A percentile compares a stretch with the other conserved stretches of the same genome.
Evolutionary conservation across 2,329 filamentous ascomycete genomes (phyloP).

Genomic region (Fusarium brevicatenulatum): DNA sequence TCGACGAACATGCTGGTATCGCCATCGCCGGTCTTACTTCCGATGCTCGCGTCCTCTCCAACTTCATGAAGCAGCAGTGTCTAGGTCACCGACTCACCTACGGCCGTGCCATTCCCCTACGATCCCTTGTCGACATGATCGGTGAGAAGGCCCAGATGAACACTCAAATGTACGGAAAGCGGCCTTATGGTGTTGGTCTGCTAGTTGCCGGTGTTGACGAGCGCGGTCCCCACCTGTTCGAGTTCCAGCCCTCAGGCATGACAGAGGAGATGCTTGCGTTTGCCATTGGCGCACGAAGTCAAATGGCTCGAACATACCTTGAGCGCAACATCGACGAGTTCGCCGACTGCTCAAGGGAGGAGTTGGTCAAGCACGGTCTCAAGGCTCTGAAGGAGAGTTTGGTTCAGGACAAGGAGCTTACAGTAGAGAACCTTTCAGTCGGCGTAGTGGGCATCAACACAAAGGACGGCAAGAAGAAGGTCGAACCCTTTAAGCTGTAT

Average conservation of each 20-base stretch:
- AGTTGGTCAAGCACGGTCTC: constrained; percentile 90
- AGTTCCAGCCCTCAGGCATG: constrained; percentile 96
- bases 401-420: constrained; percentile 96
- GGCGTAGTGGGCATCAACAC: constrained; percentile 77
- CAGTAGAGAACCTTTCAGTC: constrained; percentile 94
- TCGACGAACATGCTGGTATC: constrained; percentile 95
- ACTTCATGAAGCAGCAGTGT: constrained; percentile 99
- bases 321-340: constrained; percentile 92
- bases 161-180: constrained; percentile 96
- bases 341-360: constrained; percentile 78
- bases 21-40: constrained; percentile 97
- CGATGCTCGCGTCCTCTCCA: constrained; percentile 97
- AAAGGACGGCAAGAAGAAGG: constrained; percentile 60
- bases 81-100: constrained; percentile 96
- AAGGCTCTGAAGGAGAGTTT: constrained; percentile 93
- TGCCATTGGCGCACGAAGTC: constrained; percentile 92
- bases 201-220: constrained; percentile 95
- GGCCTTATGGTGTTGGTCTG: constrained; percentile 94
- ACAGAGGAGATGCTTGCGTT: constrained; percentile 98
- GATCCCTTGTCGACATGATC: constrained; percentile 89
- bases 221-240: constrained; percentile 93
- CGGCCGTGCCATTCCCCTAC: constrained; percentile 90
- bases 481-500: constrained; percentile 89
- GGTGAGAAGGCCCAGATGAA: constrained; percentile 97
- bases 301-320: constrained; percentile 97